Evolutionary conservation across 495 filamentous ascomycete genomes (phyloP).

Genomic region (Cercophora sp.): DNA sequence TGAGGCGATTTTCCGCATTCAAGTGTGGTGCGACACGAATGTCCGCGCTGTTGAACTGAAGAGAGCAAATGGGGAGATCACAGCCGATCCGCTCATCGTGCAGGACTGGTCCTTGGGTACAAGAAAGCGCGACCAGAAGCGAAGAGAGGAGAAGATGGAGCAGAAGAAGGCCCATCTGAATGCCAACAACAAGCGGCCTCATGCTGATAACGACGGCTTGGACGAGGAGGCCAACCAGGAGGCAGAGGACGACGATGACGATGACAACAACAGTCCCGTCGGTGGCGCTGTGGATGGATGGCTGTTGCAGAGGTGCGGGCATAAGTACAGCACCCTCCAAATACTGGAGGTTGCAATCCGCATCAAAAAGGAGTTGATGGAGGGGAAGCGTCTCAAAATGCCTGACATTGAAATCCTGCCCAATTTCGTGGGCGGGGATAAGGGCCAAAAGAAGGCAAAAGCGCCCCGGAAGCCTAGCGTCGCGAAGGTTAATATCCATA

Average conservation of each 20-base stretch:
- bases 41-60: slow-evolving; percentile 53
- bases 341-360: slow-evolving; percentile 39
- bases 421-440: slow-evolving; percentile 35
- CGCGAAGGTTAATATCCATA: neutral
- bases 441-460: slow-evolving; percentile 8
- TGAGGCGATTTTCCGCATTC: slow-evolving; percentile 53
- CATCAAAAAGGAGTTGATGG: slow-evolving; percentile 25
- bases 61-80: slow-evolving; percentile 26
- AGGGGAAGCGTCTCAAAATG: slow-evolving; percentile 31
- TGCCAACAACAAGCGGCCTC: no score
- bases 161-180: no score
- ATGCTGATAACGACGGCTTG: no score
- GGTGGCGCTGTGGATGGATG: slow-evolving; percentile 46
- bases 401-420: slow-evolving; percentile 70
- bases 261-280: slow-evolving; percentile 19
- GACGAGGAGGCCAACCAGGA: no score
- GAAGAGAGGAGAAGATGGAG: no score
- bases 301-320: slow-evolving; percentile 31
- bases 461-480: slow-evolving; percentile 9
- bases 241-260: slow-evolving; percentile 11
- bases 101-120: slow-evolving; percentile 1
- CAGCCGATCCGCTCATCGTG: neutral
- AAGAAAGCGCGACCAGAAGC: slow-evolving; percentile 28
- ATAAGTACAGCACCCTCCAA: slow-evolving; percentile 33
- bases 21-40: slow-evolving; percentile 52